Base-by-base conservation (phyloP, 177 flowering plant genomes). In the Tripterygium wilfordii region DNA sequence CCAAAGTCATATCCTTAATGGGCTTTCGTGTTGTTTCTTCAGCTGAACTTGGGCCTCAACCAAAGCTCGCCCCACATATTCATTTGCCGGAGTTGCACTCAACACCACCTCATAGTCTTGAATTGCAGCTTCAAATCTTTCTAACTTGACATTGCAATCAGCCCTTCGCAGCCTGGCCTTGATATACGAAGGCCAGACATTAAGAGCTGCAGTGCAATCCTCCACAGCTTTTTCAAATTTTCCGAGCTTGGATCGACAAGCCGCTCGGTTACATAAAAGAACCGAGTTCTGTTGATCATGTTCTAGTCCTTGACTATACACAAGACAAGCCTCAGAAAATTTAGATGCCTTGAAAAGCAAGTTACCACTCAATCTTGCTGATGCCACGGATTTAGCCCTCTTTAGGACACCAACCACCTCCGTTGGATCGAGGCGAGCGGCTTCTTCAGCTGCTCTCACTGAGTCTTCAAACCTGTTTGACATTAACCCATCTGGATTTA, bases 91-190 rank as follows among this genome's bases (percentile, higher is more conserved):
- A 4, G 45, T 56, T 51, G 80, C 88, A 52, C 65, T 73, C 16
- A 54, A 58, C 68, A 88, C 29, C 53, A 63, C 48, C 60, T 85
- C 90, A 44, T 80, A 88, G 44, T 82, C 96, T 53, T 65, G 68
- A 31, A 78, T 55, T 30, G 94, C 67, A 26, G 74, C 83, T 46
- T 70, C 85, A 88, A 88, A 88, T 42, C 78, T 69, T 51, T 74
- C 85, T 70, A 88, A n/a, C 88, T 82, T 77, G 38, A 78, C 75
- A 43, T 77, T 52, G 56, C 85, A 85, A 46, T 77, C 70, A 8
- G 95, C 96, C 40, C 85, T 58, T 10, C 95, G 51, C 14, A 79
- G 64, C 54, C 86, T 81, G 33, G 95, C 95, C 68, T 85, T 88
- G 58, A 42, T 54, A 51, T 88, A 88, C 18, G 76, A 68, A 25